Percentiles rank a stretch among this genome's conserved stretches.
Evolutionary conservation across 352 stramenopile genomes (phyloP).

Genomic region (Achlya hypogyna): DNA sequence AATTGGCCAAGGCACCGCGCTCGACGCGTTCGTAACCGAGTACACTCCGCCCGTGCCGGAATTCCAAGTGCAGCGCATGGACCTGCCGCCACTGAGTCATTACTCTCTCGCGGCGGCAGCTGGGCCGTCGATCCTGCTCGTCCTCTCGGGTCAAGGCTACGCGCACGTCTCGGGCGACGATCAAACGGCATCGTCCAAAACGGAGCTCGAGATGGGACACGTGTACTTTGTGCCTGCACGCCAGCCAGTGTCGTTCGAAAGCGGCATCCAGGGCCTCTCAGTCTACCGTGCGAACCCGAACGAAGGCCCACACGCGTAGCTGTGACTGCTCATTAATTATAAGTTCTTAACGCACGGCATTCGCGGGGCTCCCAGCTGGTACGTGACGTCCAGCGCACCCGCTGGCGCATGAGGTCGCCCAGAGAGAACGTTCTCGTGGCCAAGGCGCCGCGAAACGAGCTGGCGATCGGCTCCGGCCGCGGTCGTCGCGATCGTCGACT

Average conservation of each 20-base stretch:
- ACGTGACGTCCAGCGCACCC: not conserved
- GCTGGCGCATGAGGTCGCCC: not conserved
- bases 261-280: conserved; percentile 27
- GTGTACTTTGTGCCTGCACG: conserved; percentile 47
- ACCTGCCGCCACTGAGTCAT: conserved; percentile 29
- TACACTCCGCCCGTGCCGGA: conserved; percentile 87
- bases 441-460: no score
- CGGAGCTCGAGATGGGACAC: conserved; percentile 24
- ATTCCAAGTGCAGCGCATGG: conserved; percentile 81
- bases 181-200: not conserved
- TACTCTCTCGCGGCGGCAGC: conserved; percentile 31
- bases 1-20: conserved; percentile 40
- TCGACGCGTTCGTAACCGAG: conserved; percentile 56
- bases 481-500: no score
- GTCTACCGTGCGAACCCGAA: conserved; percentile 48
- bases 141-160: conserved; percentile 27
- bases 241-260: conserved; percentile 34
- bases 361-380: not conserved
- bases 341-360: not conserved
- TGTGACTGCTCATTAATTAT: not conserved
- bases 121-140: conserved; percentile 45
- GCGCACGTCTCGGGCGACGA: not conserved
- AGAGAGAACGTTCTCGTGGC: no score
- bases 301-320: conserved; percentile 26
- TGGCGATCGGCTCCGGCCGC: no score